A percentile compares a stretch with the other conserved stretches of the same genome.
phyloP scores from a whole-genome alignment of 108 stramenopile genomes.

The Nitzschia sp. region DNA sequence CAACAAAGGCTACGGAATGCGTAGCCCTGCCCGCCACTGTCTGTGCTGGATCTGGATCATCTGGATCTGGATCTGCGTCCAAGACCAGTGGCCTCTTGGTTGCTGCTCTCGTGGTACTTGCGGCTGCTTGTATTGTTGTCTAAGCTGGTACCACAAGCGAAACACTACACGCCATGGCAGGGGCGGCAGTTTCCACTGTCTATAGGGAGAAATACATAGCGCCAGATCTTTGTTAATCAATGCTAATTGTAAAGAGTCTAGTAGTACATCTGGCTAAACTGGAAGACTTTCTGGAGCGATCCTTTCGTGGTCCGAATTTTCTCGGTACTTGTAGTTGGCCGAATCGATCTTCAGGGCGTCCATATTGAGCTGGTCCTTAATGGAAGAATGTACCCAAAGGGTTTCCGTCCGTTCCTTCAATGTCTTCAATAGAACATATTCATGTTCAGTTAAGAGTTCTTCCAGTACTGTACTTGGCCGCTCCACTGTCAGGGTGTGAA shows the following conservation, averaged over 20 bases:
- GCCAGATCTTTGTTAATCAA: no score
- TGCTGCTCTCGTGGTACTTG: no score
- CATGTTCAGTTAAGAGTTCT: conserved; percentile 20
- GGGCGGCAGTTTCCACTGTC: no score
- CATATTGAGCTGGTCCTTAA: conserved; percentile 1
- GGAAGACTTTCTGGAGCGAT: conserved; percentile 18
- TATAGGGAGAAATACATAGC: no score
- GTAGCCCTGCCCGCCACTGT: not conserved
- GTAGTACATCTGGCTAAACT: no score
- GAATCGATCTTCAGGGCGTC: conserved; percentile 25
- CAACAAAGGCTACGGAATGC: conserved; percentile 9
- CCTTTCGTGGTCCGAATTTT: conserved; percentile 7
- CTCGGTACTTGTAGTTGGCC: conserved; percentile 26
- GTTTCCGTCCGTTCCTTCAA: conserved; percentile 14
- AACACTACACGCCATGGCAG: no score
- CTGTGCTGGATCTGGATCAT: not conserved
- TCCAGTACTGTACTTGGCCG: conserved; percentile 39
- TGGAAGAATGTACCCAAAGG: conserved; percentile 23
- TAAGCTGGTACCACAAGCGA: no score
- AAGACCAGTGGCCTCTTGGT: no score
- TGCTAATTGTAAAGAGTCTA: no score
- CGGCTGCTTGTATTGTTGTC: no score
- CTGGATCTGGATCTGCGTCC: no score
- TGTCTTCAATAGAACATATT: conserved; percentile 20
- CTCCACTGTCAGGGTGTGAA: conserved; percentile 58